phyloP scores from a whole-genome alignment of 2,329 filamentous ascomycete species.

The Cladosporium sp. region DNA sequence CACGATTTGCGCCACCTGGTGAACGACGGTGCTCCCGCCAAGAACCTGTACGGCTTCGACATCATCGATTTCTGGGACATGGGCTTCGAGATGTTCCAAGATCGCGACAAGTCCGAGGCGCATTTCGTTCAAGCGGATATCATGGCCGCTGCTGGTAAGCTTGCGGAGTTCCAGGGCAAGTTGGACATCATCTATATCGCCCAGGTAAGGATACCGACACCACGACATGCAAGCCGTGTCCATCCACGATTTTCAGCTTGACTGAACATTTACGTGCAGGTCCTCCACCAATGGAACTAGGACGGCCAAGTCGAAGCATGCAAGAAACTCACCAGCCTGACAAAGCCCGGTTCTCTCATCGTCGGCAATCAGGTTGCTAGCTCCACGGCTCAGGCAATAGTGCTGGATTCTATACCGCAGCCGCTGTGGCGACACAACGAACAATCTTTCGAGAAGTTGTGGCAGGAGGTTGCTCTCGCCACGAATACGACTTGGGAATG shows the following conservation, averaged over 20 bases:
- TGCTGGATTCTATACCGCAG: neutral
- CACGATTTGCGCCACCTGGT: slow-evolving; percentile 40
- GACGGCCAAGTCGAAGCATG: slow-evolving; percentile 40
- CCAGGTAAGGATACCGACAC: slow-evolving; percentile 19
- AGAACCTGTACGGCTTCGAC: slow-evolving; percentile 36
- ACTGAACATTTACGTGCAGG: slow-evolving; percentile 14
- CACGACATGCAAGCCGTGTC: neutral
- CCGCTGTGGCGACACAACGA: slow-evolving; percentile 38
- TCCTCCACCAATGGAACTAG: slow-evolving; percentile 46
- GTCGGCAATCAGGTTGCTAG: slow-evolving; percentile 42
- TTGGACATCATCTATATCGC: slow-evolving; percentile 43
- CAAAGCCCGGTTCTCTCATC: slow-evolving; percentile 39
- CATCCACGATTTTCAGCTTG: no score
- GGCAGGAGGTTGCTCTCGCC: slow-evolving; percentile 40
- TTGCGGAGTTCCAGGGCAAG: slow-evolving; percentile 40
- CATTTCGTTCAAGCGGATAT: slow-evolving; percentile 34
- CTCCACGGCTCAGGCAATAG: slow-evolving; percentile 28
- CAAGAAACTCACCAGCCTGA: slow-evolving; percentile 33
- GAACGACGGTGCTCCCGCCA: slow-evolving; percentile 35
- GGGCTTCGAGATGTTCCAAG: slow-evolving; percentile 38
- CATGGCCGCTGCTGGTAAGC: slow-evolving; percentile 11
- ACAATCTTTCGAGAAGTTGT: slow-evolving; percentile 38
- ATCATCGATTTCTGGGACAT: slow-evolving; percentile 34
- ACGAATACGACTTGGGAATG: slow-evolving; percentile 39
- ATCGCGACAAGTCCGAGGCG: slow-evolving; percentile 33